Conservation (phyloP, 768 basidiomycete species). For the Tylopilus sp. region DNA sequence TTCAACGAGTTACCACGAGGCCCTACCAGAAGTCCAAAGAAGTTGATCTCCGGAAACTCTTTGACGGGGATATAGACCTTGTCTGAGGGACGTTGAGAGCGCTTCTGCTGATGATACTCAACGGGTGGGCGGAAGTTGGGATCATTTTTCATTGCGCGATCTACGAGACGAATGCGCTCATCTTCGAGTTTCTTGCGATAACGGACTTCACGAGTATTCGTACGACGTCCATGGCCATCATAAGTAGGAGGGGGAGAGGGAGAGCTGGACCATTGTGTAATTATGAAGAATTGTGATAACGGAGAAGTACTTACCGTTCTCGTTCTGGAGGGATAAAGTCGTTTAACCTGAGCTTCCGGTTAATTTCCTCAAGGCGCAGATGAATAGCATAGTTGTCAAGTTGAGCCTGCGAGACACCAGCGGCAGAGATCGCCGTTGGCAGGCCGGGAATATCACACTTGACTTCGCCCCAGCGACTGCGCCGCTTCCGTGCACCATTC, state of each 20-base stretch:
- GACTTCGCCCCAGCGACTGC: constrained; percentile 96
- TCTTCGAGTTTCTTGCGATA: constrained; percentile 95
- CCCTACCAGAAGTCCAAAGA: constrained; percentile 96
- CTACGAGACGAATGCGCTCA: constrained; percentile 89
- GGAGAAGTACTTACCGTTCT: constrained; percentile 56
- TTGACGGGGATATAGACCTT: constrained; percentile 99
- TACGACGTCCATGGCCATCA: constrained; percentile 94
- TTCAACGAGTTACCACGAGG: constrained; percentile 99
- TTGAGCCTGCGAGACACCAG: constrained; percentile 92
- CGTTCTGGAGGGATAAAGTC: constrained; percentile 95
- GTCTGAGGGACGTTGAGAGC: constrained; percentile 89
- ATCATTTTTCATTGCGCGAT: constrained; percentile 95
- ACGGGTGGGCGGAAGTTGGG: constrained; percentile 97
- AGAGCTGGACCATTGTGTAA: constrained; percentile 52
- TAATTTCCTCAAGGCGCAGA: constrained; percentile 94
- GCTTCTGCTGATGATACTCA: constrained; percentile 94
- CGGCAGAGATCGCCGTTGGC: constrained; percentile 90
- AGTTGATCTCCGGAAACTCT: constrained; percentile 99
- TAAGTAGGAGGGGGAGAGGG: constrained; percentile 97
- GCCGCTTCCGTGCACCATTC: constrained; percentile 89
- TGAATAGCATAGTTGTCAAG: constrained; percentile 98
- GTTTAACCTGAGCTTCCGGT: constrained; percentile 88
- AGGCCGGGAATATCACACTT: constrained; percentile 89
- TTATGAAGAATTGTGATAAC: not conserved
- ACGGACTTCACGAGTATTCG: constrained; percentile 97